A percentile compares a stretch with the other conserved stretches of the same genome.
phyloP scores from a whole-genome alignment of 2,329 filamentous ascomycete genomes.

The Paradendryphiella salina region DNA sequence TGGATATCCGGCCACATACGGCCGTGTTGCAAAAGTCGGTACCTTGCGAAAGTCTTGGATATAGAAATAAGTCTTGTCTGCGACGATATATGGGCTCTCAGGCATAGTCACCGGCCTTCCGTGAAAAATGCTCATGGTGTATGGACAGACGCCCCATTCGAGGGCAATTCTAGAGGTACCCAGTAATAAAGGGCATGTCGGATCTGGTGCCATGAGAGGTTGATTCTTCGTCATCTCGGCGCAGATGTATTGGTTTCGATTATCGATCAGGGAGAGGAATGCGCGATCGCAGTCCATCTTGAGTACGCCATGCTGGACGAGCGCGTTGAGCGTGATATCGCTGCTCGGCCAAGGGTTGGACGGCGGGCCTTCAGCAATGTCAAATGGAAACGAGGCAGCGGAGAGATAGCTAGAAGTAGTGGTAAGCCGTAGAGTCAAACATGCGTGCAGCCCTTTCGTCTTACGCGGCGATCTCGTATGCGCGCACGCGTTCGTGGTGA shows the following conservation, averaged over 20 bases:
- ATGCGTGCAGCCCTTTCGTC: background rate
- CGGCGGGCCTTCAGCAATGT: conserved; percentile 11
- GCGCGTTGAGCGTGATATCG: conserved; percentile 18
- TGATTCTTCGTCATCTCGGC: conserved; percentile 18
- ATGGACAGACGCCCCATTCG: conserved; percentile 19
- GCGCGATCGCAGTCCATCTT: conserved; percentile 17
- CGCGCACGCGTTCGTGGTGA: conserved; percentile 11
- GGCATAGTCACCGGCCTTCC: conserved; percentile 4
- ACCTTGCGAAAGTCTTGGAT: conserved; percentile 14
- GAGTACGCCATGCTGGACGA: conserved; percentile 17
- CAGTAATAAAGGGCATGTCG: conserved; percentile 7
- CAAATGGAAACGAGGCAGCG: conserved; percentile 19
- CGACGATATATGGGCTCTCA: conserved; percentile 5
- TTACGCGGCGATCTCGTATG: conserved; percentile 14
- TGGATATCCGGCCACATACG: conserved; percentile 12
- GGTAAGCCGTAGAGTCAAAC: background rate
- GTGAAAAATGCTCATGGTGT: conserved; percentile 15
- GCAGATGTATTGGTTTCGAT: conserved; percentile 15
- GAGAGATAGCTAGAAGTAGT: conserved; percentile 10
- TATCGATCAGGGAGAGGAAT: conserved; percentile 19
- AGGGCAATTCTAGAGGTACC: conserved; percentile 11
- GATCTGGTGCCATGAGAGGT: conserved; percentile 5
- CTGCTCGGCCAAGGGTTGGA: conserved; percentile 11
- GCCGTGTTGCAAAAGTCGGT: conserved; percentile 10
- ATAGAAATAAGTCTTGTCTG: conserved; percentile 9